Evolutionary conservation across 352 stramenopile genomes (phyloP).

Genomic region (Pythium phragmitis): DNA sequence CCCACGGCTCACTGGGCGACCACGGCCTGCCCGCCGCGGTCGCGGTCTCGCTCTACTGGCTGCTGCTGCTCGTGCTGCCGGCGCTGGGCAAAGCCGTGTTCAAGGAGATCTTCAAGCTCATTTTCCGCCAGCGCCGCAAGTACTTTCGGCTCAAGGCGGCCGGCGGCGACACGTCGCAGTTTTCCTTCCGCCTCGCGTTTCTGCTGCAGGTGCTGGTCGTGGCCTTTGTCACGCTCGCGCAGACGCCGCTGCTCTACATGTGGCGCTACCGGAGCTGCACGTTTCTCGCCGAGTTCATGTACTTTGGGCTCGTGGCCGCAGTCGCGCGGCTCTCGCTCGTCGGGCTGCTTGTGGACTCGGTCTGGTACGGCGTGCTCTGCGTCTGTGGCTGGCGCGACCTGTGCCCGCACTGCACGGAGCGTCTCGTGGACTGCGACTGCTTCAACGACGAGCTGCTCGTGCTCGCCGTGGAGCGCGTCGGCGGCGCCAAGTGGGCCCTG

Average conservation of each 20-base stretch:
- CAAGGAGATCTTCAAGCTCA: conserved; percentile 77
- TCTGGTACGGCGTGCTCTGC: conserved; percentile 57
- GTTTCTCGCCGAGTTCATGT: conserved; percentile 71
- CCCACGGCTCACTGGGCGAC: conserved; percentile 40
- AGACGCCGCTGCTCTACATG: conserved; percentile 66
- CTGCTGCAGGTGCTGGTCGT: conserved; percentile 52
- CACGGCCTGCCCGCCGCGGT: conserved; percentile 35
- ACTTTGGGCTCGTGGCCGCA: conserved; percentile 55
- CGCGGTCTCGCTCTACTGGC: conserved; percentile 50
- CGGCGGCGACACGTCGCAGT: conserved; percentile 40
- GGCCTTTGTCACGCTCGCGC: conserved; percentile 46
- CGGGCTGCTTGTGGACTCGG: conserved; percentile 45
- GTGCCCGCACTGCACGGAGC: conserved; percentile 67
- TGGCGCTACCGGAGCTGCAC: conserved; percentile 57
- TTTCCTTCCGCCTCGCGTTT: conserved; percentile 64
- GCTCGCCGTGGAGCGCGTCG: conserved; percentile 52
- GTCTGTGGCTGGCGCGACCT: conserved; percentile 59
- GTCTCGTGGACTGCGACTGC: conserved; percentile 60
- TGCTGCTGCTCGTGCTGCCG: conserved; percentile 50
- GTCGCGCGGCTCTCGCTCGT: conserved; percentile 59
- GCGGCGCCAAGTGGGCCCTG: conserved; percentile 56
- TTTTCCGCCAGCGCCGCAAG: conserved; percentile 67
- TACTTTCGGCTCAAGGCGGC: conserved; percentile 53
- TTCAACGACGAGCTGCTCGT: conserved; percentile 71
- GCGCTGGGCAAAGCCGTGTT: conserved; percentile 65